Conservation (phyloP, 2,329 filamentous ascomycete species). For the Neofusicoccum kwambonambiense region DNA sequence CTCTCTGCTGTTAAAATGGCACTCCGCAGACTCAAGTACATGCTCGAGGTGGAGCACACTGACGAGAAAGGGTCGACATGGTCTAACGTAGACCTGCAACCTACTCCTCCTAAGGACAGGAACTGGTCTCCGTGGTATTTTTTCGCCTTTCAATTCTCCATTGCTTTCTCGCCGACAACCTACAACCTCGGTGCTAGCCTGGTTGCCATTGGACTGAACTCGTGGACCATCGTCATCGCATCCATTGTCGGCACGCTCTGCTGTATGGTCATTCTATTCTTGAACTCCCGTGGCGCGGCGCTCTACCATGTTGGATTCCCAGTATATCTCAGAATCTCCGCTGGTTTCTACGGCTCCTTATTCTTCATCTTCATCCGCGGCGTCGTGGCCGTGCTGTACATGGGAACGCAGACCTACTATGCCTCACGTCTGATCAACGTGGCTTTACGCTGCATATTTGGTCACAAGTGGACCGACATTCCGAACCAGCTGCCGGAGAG, state of each 20-base stretch:
- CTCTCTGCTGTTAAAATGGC: background rate
- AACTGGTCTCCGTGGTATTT: conserved; percentile 28
- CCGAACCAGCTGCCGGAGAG: conserved; percentile 39
- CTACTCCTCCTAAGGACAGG: conserved; percentile 24
- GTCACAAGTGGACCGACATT: conserved; percentile 37
- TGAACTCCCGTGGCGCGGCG: conserved; percentile 36
- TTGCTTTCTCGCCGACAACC: conserved; percentile 35
- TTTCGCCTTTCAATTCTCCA: conserved; percentile 35
- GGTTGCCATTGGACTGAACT: conserved; percentile 33
- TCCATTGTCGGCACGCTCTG: conserved; percentile 32
- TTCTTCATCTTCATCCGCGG: conserved; percentile 1
- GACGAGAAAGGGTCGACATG: conserved; percentile 18
- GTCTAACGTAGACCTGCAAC: conserved; percentile 26
- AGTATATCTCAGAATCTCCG: conserved; percentile 33
- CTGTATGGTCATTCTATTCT: conserved; percentile 33
- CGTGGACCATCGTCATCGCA: conserved; percentile 35
- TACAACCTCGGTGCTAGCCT: conserved; percentile 35
- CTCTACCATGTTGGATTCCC: conserved; percentile 40
- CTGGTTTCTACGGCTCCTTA: conserved; percentile 22
- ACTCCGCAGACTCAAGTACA: background rate
- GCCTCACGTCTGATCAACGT: conserved; percentile 27
- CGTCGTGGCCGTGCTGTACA: background rate
- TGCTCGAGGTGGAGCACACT: background rate
- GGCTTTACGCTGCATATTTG: conserved; percentile 33
- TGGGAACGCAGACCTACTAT: conserved; percentile 19